Percentiles rank a stretch among this genome's conserved stretches.
phyloP scores from a whole-genome alignment of 2,329 filamentous ascomycete species.

The Hypocrella siamensis region DNA sequence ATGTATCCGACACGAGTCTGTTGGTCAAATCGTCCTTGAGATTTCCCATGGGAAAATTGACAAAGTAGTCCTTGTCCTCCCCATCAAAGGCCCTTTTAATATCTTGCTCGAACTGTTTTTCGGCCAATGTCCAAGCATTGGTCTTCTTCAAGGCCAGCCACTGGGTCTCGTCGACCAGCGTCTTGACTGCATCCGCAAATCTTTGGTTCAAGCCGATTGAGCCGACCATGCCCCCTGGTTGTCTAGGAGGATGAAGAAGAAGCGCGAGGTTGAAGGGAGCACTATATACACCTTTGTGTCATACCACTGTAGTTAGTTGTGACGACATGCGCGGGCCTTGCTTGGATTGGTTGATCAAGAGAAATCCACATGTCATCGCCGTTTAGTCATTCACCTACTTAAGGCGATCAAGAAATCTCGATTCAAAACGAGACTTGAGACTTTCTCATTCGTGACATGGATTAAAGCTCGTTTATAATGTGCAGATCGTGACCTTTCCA shows the following conservation, averaged over 20 bases:
- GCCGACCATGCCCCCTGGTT: conserved; percentile 7
- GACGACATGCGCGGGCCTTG: no score
- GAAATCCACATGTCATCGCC: no score
- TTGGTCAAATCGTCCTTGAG: conserved; percentile 6
- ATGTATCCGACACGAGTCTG: conserved; percentile 4
- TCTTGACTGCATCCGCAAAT: conserved; percentile 7
- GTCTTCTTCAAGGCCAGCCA: conserved; percentile 4
- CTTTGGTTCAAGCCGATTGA: conserved; percentile 9
- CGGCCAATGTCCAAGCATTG: conserved; percentile 4
- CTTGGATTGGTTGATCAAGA: no score
- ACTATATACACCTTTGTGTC: no score
- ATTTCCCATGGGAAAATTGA: conserved; percentile 8
- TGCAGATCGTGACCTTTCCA: no score
- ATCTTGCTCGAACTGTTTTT: conserved; percentile 7
- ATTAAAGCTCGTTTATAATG: no score
- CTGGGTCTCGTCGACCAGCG: conserved; percentile 6
- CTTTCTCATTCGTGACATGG: no score
- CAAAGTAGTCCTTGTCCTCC: conserved; percentile 5
- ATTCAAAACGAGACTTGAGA: no score
- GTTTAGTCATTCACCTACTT: no score
- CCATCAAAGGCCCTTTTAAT: conserved; percentile 8
- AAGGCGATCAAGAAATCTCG: no score
- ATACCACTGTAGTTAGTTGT: no score
- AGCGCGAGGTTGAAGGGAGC: no score
- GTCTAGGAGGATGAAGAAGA: background rate